phyloP scores from a whole-genome alignment of 2,329 filamentous ascomycete species.

The Kalmusia sp. region DNA sequence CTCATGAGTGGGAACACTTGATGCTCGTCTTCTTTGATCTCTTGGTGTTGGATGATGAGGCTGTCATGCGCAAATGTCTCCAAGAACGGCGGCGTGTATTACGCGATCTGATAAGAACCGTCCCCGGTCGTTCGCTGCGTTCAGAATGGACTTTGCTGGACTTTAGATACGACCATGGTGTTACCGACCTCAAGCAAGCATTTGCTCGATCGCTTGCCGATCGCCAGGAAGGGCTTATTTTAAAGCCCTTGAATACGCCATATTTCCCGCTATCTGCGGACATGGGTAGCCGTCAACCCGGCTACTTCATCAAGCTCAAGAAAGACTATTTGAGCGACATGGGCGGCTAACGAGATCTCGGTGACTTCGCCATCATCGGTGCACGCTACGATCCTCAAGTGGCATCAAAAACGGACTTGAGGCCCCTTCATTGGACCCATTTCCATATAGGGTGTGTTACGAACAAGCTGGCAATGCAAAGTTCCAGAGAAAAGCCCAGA shows the following conservation, averaged over 20 bases:
- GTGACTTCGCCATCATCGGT: conserved; percentile 82
- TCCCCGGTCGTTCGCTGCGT: conserved; percentile 69
- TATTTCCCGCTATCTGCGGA: conserved; percentile 65
- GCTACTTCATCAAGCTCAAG: conserved; percentile 80
- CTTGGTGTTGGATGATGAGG: conserved; percentile 62
- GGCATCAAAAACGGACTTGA: conserved; percentile 62
- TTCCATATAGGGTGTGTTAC: conserved; percentile 80
- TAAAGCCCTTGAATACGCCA: conserved; percentile 77
- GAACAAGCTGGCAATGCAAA: conserved; percentile 68
- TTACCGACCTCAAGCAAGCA: conserved; percentile 40
- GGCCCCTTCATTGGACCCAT: conserved; percentile 74
- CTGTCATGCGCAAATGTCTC: conserved; percentile 61
- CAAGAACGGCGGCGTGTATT: conserved; percentile 68
- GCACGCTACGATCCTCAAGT: conserved; percentile 72
- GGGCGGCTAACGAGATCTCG: conserved; percentile 70
- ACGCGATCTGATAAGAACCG: conserved; percentile 60
- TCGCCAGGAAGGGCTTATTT: conserved; percentile 77
- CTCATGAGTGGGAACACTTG: conserved; percentile 62
- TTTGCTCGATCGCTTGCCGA: conserved; percentile 73
- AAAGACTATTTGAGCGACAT: conserved; percentile 84
- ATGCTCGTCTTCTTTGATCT: conserved; percentile 70
- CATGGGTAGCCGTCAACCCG: conserved; percentile 34
- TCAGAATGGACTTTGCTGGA: conserved; percentile 73
- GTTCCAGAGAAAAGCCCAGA: conserved; percentile 59
- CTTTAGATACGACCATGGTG: conserved; percentile 56